phyloP scores from a whole-genome alignment of 805 yeast genomes.

The Tanozyma kutaoensis region DNA sequence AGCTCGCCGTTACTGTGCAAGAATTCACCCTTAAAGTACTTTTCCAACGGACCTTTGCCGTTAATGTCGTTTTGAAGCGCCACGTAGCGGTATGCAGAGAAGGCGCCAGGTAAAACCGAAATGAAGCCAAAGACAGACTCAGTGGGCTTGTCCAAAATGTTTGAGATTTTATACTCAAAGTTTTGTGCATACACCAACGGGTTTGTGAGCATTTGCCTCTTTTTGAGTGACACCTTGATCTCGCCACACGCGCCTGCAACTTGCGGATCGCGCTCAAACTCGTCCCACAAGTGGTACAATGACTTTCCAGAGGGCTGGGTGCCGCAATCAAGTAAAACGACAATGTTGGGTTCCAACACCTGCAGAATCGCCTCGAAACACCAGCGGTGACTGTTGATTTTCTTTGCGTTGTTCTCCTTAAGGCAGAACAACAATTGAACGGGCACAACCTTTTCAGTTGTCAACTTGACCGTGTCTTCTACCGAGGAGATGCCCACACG shows the following conservation, averaged over 20 bases:
- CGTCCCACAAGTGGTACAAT: constrained; percentile 48
- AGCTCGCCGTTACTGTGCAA: constrained; percentile 43
- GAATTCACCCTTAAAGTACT: constrained; percentile 55
- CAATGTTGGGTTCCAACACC: constrained; percentile 43
- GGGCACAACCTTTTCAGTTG: constrained; percentile 44
- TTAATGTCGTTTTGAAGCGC: constrained; percentile 44
- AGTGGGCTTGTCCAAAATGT: constrained; percentile 89
- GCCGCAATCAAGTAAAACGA: constrained; percentile 49
- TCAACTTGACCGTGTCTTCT: constrained; percentile 38
- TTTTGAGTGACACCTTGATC: constrained; percentile 43
- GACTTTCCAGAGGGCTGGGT: constrained; percentile 49
- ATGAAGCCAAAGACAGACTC: constrained; percentile 93
- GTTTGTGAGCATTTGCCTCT: constrained; percentile 34
- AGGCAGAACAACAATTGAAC: constrained; percentile 49
- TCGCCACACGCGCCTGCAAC: constrained; percentile 71
- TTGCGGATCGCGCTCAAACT: constrained; percentile 40
- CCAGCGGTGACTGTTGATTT: constrained; percentile 59
- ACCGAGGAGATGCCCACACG: constrained; percentile 37
- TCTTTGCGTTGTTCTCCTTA: constrained; percentile 50
- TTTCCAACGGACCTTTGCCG: constrained; percentile 47
- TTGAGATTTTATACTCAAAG: constrained; percentile 92
- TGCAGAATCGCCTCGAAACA: constrained; percentile 52
- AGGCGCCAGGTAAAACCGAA: constrained; percentile 92
- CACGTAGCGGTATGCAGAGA: constrained; percentile 63
- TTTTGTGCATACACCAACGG: constrained; percentile 90